These are phyloP conservation scores for Mycena galericulata DNA, from an alignment of 768 basidiomycete genomes.

Conservation along the genomic window DNA sequence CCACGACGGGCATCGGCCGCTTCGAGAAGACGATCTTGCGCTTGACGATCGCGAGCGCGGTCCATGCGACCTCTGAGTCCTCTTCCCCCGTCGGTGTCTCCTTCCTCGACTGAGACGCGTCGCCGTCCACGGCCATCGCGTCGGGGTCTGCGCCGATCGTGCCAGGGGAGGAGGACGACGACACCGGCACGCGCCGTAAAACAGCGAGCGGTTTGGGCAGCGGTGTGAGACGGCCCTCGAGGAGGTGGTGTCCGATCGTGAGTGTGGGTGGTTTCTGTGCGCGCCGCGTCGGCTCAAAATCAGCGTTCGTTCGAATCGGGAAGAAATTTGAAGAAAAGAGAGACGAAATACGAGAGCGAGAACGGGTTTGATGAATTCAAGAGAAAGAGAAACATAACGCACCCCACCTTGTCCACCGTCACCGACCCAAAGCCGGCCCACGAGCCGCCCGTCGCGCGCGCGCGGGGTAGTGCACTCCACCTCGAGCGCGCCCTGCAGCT, in stretches of 20 bases:
- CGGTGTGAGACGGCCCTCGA: conserved; percentile 86
- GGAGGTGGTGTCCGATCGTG: conserved; percentile 87
- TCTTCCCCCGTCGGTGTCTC: too few species aligned
- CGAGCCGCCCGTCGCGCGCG: conserved; percentile 74
- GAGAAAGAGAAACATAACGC: conserved; percentile 39
- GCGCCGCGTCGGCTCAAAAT: conserved; percentile 4
- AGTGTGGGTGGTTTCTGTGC: conserved; percentile 82
- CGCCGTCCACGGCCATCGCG: conserved; percentile 25
- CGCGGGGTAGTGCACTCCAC: conserved; percentile 65
- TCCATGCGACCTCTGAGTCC: too few species aligned
- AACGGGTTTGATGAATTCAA: too few species aligned
- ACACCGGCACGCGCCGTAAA: conserved; percentile 61
- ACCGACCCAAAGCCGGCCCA: conserved; percentile 82
- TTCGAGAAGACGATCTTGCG: conserved; percentile 88
- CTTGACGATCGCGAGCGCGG: conserved; percentile 77
- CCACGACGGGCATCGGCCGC: conserved; percentile 80
- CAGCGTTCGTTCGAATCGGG: too few species aligned
- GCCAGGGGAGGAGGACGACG: too few species aligned
- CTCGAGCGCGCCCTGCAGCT: conserved; percentile 87
- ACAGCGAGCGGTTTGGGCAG: conserved; percentile 88
- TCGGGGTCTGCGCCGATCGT: conserved; percentile 36
- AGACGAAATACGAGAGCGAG: too few species aligned
- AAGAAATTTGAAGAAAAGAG: too few species aligned
- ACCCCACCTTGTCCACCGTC: conserved; percentile 68
- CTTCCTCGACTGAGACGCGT: conserved; percentile 10